These are phyloP conservation scores for Trichocomaceae sp. DNA, from an alignment of 2,329 filamentous ascomycete genomes.

Conservation along the genomic window DNA sequence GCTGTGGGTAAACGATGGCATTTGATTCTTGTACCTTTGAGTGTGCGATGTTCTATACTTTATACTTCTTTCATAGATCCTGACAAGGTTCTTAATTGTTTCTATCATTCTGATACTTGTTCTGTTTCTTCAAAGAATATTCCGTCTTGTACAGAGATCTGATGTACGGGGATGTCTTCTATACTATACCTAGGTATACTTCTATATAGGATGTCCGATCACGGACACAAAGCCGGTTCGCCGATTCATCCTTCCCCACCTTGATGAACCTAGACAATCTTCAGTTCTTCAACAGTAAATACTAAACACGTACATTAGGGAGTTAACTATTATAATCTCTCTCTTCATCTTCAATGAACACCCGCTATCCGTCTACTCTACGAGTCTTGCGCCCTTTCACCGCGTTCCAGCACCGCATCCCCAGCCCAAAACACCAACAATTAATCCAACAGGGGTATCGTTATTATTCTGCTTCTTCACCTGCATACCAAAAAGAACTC, in stretches of 20 bases:
- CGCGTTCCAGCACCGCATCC: not conserved
- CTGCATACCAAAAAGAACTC: too few species aligned
- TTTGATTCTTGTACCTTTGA: constrained; percentile 13
- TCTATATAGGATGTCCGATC: not conserved
- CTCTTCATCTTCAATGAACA: not conserved
- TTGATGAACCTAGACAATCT: not conserved
- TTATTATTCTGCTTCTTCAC: not conserved
- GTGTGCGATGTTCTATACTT: constrained; percentile 19
- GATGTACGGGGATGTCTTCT: too few species aligned
- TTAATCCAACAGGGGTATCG: not conserved
- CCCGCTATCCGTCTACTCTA: not conserved
- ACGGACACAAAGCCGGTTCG: not conserved
- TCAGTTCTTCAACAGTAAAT: not conserved
- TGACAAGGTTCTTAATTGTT: not conserved
- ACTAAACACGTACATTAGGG: too few species aligned
- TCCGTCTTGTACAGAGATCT: not conserved
- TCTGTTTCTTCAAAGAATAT: not conserved
- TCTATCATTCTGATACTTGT: not conserved
- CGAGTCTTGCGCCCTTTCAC: constrained; percentile 5
- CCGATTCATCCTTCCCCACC: not conserved
- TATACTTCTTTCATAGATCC: not conserved
- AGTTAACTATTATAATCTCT: not conserved
- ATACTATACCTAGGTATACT: not conserved
- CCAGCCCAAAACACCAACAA: not conserved
- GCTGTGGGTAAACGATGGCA: constrained; percentile 15